phyloP scores from a whole-genome alignment of 257 asterid species.

The Lycium barbarum region DNA sequence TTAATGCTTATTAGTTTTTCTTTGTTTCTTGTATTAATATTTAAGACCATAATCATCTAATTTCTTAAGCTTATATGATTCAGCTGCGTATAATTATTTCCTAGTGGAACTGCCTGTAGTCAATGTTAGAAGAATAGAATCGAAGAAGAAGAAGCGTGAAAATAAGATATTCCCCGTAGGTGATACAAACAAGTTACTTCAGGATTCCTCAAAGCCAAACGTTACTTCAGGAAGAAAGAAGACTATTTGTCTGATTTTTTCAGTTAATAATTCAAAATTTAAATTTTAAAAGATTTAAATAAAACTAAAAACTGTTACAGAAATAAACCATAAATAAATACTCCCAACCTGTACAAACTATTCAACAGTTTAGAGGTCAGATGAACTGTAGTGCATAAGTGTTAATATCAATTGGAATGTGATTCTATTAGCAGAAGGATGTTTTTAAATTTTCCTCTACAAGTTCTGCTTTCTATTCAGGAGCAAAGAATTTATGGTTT shows the following conservation, averaged over 20 bases:
- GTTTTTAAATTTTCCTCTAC: neutral
- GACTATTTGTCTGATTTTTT: too few species aligned
- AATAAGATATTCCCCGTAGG: too few species aligned
- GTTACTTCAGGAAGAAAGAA: too few species aligned
- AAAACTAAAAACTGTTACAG: too few species aligned
- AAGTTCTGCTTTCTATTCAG: neutral
- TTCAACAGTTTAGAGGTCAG: neutral
- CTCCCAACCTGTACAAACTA: too few species aligned
- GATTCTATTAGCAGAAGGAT: neutral
- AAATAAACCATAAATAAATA: too few species aligned
- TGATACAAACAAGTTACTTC: too few species aligned
- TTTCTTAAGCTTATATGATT: neutral
- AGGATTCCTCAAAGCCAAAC: too few species aligned
- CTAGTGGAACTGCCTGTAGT: neutral
- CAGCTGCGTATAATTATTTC: neutral
- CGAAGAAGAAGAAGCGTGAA: too few species aligned
- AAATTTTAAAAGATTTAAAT: too few species aligned
- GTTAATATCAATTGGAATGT: neutral
- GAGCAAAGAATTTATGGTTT: neutral
- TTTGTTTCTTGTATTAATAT: neutral
- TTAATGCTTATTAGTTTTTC: conserved; percentile 7
- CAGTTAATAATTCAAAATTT: too few species aligned
- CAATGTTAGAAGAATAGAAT: too few species aligned
- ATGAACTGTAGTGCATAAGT: neutral
- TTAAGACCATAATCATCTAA: neutral